Evolutionary conservation across 2,329 filamentous ascomycete species (phyloP), one percentile per base, ranked within the genome.

Genomic region (Botryotinia calthae): DNA sequence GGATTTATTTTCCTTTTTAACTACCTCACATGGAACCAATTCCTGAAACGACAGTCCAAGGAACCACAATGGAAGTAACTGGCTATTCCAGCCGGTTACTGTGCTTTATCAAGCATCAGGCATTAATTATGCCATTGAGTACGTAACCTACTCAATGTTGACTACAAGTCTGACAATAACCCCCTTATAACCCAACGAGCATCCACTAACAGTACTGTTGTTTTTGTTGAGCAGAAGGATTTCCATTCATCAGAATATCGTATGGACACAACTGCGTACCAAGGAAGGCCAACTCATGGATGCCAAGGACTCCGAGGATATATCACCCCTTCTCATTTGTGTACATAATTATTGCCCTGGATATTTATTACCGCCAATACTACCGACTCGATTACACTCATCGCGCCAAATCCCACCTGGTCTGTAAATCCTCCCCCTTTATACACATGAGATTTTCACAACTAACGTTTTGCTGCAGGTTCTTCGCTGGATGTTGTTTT

Each of bases 111-210:
- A 70, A 75, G 72, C 61, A 69, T 72, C 54, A 73, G 78, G 77
- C 76, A 79, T 77, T 65, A 64, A 78, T 74, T 77, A 76, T 79
- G 78, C 76, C 77, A 56, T 61, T 74, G 78, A 79, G 79, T 80
- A 80, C 79, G 79, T 80, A 78, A 78, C 74, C 74, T 79, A 73
- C 73, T 77, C 73, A 75, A 74, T 70, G 76, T 76, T 76, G 74
- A 76, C 76, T 73, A 72, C 72, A 66, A 76, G 79, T 76, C 74
- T 71, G 76, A 75, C 70, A 74, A 68, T 63, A 76, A 76, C 66
- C 76, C 76, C 77, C 65, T 68, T 63, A 54, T 66, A 73, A 76
- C 58, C 73, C 75, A 58, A 72, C 61, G 76, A 78, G 74, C 65
- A 77, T 78, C 75, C 74, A 80, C 79, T 80, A 78, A 80, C 73